A percentile compares a stretch with the other conserved stretches of the same genome.
phyloP scores from a whole-genome alignment of 257 asterid genomes.

The Solanum pennellii region DNA sequence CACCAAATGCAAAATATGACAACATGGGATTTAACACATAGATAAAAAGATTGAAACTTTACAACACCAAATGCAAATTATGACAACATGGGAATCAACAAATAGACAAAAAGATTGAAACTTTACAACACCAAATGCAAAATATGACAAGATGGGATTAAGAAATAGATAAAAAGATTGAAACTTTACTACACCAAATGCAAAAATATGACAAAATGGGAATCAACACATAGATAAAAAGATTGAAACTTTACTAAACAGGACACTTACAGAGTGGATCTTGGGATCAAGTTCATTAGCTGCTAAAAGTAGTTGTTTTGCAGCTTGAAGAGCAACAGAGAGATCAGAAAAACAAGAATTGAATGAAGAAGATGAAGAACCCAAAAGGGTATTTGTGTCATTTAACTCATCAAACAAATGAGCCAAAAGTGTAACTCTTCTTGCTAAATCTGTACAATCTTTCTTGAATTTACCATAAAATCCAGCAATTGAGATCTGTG shows the following conservation, averaged over 20 bases:
- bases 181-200: neutral
- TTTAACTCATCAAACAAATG: slow-evolving; percentile 79
- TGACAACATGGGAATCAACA: neutral
- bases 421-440: slow-evolving; percentile 64
- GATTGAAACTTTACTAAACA: neutral
- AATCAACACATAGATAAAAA: neutral
- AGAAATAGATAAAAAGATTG: neutral
- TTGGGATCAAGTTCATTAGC: slow-evolving; percentile 34
- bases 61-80: neutral
- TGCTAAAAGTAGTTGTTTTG: slow-evolving; percentile 34
- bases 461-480: slow-evolving; percentile 68
- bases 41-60: neutral
- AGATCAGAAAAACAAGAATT: slow-evolving; percentile 51
- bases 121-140: neutral
- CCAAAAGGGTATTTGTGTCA: slow-evolving; percentile 33
- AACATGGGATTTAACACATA: neutral
- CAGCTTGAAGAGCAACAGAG: slow-evolving; percentile 35
- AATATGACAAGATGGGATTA: neutral
- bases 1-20: neutral
- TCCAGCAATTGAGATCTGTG: slow-evolving; percentile 51
- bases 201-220: neutral
- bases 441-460: slow-evolving; percentile 75
- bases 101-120: neutral
- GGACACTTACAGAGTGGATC: slow-evolving; percentile 30
- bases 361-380: slow-evolving; percentile 1